Conservation (phyloP, 805 yeast genomes). For the Ogataea methanolica region DNA sequence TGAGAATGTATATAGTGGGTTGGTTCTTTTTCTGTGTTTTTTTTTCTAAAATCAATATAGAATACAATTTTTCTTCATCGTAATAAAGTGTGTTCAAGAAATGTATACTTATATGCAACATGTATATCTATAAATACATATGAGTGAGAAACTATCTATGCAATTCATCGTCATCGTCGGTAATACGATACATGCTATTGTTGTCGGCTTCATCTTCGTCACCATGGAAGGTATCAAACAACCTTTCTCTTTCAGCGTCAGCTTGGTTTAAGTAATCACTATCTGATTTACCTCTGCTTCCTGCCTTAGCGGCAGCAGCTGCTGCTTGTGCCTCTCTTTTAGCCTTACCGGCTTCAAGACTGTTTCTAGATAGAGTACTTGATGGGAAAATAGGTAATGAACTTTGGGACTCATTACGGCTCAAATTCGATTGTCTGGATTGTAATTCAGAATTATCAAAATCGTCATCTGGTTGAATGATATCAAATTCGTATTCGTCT, state of each 20-base stretch:
- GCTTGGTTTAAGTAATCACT: conserved; percentile 19
- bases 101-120: not conserved
- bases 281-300: conserved; percentile 7
- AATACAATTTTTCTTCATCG: not conserved
- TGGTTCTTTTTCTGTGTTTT: not conserved
- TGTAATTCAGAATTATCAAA: conserved; percentile 13
- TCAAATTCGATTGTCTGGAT: conserved; percentile 9
- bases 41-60: not conserved
- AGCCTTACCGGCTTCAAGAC: conserved; percentile 20
- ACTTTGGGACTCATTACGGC: conserved; percentile 1
- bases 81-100: not conserved
- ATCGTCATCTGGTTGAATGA: conserved; percentile 47
- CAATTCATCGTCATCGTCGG: conserved; percentile 10
- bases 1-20: not conserved
- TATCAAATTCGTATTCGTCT: conserved; percentile 73
- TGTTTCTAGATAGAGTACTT: conserved; percentile 18
- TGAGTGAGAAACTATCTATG: not conserved
- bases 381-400: conserved; percentile 11
- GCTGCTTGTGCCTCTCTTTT: conserved; percentile 1
- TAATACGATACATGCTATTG: conserved; percentile 21
- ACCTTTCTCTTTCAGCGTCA: conserved; percentile 36
- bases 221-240: conserved; percentile 38
- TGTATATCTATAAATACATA: not conserved
- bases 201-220: conserved; percentile 26
- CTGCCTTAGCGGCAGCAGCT: not conserved